These are phyloP conservation scores for Zygosaccharomyces pseudobailii DNA, from an alignment of 1,139 yeast species.

Conservation along the genomic window DNA sequence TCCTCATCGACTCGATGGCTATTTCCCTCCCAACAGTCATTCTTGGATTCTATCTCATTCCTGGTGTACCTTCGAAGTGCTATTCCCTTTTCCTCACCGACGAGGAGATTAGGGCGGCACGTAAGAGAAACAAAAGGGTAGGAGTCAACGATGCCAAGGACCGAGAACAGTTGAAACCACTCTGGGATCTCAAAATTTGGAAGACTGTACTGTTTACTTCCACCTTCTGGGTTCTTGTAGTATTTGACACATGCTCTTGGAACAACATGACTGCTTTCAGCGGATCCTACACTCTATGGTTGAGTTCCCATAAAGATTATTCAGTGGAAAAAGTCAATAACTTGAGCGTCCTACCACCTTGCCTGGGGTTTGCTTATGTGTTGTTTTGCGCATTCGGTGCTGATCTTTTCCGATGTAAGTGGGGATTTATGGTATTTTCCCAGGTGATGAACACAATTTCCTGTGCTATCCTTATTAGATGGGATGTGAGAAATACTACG, in stretches of 20 bases:
- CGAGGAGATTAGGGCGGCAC: slow-evolving; percentile 60
- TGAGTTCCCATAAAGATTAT: slow-evolving; percentile 33
- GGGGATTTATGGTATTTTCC: slow-evolving; percentile 44
- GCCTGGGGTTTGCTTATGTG: slow-evolving; percentile 35
- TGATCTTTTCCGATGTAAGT: slow-evolving; percentile 35
- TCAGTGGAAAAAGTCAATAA: slow-evolving; percentile 34
- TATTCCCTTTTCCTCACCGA: slow-evolving; percentile 49
- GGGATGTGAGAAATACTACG: slow-evolving; percentile 36
- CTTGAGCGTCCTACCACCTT: slow-evolving; percentile 35
- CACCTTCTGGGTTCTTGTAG: slow-evolving; percentile 33
- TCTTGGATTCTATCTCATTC: slow-evolving; percentile 55
- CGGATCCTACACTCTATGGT: slow-evolving; percentile 38
- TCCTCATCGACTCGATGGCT: slow-evolving; percentile 60
- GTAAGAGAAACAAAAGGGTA: slow-evolving; percentile 46
- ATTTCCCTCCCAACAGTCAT: slow-evolving; percentile 53
- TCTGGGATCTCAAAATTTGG: slow-evolving; percentile 31
- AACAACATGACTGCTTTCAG: slow-evolving; percentile 36
- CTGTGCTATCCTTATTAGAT: slow-evolving; percentile 43
- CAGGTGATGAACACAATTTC: slow-evolving; percentile 46
- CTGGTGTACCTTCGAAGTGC: slow-evolving; percentile 60
- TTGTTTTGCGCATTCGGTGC: slow-evolving; percentile 35
- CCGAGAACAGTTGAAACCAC: slow-evolving; percentile 20
- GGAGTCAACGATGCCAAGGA: slow-evolving; percentile 29
- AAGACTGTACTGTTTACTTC: slow-evolving; percentile 31
- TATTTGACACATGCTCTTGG: slow-evolving; percentile 36